phyloP scores from a whole-genome alignment of 805 yeast genomes.

The Jamesozyma jinghongensis region DNA sequence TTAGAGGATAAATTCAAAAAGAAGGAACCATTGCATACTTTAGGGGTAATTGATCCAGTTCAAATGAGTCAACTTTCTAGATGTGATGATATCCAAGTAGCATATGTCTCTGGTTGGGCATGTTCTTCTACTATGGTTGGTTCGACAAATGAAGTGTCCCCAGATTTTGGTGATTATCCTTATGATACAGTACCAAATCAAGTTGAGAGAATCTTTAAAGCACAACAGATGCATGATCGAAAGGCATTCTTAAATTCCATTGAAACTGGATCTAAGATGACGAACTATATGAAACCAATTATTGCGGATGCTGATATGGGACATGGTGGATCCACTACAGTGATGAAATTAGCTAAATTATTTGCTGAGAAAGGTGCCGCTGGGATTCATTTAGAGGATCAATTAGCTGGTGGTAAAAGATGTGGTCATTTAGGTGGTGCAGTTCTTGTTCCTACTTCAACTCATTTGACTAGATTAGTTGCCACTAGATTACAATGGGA shows the following conservation, averaged over 20 bases:
- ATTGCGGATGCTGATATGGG: slow-evolving; percentile 64
- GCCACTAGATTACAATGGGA: slow-evolving; percentile 61
- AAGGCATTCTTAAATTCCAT: slow-evolving; percentile 36
- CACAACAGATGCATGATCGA: slow-evolving; percentile 49
- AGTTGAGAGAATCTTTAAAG: slow-evolving; percentile 49
- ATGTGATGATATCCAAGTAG: slow-evolving; percentile 39
- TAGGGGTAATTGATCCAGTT: slow-evolving; percentile 56
- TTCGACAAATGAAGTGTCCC: slow-evolving; percentile 53
- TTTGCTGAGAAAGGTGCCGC: slow-evolving; percentile 64
- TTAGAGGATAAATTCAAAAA: slow-evolving; percentile 34
- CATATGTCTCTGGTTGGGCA: slow-evolving; percentile 57
- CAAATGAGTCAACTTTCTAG: slow-evolving; percentile 50
- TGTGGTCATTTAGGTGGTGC: slow-evolving; percentile 59
- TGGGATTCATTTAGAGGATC: slow-evolving; percentile 57
- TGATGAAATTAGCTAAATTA: slow-evolving; percentile 55
- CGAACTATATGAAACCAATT: slow-evolving; percentile 52
- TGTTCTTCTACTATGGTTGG: slow-evolving; percentile 44
- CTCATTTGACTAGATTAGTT: slow-evolving; percentile 44
- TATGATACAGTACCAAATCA: slow-evolving; percentile 63
- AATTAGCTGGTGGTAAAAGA: slow-evolving; percentile 55
- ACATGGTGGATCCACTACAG: slow-evolving; percentile 53
- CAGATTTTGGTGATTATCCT: slow-evolving; percentile 63
- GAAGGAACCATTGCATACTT: slow-evolving; percentile 43
- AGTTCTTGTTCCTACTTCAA: slow-evolving; percentile 50
- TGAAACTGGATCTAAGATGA: slow-evolving; percentile 14